A percentile compares a stretch with the other conserved stretches of the same genome.
phyloP scores from a whole-genome alignment of 164 flowering plant species.

The Chimonanthus salicifolius region DNA sequence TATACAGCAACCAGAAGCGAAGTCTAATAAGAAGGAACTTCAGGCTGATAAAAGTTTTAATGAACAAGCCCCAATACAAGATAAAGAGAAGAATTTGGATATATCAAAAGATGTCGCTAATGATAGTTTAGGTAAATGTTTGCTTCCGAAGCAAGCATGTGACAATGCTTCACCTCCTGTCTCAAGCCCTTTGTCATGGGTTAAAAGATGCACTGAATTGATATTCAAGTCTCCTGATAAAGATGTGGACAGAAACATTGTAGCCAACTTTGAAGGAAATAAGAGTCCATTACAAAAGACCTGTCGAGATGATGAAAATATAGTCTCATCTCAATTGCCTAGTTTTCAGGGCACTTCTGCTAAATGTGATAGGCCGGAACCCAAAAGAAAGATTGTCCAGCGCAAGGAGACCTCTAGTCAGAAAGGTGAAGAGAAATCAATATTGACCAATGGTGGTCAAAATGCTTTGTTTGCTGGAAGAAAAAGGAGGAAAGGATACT shows the following conservation, averaged over 20 bases:
- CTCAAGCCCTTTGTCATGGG: conserved; percentile 61
- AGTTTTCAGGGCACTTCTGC: conserved; percentile 10
- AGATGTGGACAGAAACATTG: conserved; percentile 9
- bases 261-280: not conserved
- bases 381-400: conserved; percentile 3
- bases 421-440: not conserved
- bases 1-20: conserved; percentile 24
- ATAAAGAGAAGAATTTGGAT: conserved; percentile 15
- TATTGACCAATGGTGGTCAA: conserved; percentile 1
- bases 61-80: conserved; percentile 14
- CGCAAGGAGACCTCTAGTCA: not conserved
- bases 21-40: conserved; percentile 16
- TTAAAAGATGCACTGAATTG: conserved; percentile 56
- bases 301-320: conserved; percentile 2
- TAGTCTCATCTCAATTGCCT: not conserved
- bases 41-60: conserved; percentile 22
- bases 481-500: conserved; percentile 32
- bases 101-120: conserved; percentile 7
- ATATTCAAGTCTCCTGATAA: conserved; percentile 46
- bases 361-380: conserved; percentile 7
- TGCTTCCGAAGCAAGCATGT: conserved; percentile 20
- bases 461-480: conserved; percentile 23
- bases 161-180: conserved; percentile 29
- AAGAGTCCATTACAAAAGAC: conserved; percentile 4
- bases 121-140: conserved; percentile 15